Conservation (phyloP, 768 basidiomycete species). For the Leccinum subgranulosum region DNA sequence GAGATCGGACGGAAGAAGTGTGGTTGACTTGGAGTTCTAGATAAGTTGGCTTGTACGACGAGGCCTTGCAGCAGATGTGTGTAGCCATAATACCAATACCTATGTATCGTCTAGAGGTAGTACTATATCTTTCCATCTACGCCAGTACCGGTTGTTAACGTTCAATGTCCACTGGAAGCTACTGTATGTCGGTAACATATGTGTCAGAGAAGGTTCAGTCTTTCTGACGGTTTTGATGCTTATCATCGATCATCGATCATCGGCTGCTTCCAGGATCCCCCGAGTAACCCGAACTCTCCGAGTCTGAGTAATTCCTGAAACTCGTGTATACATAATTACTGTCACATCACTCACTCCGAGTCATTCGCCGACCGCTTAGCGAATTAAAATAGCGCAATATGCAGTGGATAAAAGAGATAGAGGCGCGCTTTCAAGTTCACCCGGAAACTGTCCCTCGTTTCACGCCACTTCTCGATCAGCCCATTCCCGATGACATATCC, state of each 20-base stretch:
- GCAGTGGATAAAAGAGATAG: neutral
- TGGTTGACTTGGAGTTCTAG: neutral
- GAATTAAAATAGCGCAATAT: no score
- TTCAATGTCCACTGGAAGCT: neutral
- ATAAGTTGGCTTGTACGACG: neutral
- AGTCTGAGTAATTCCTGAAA: no score
- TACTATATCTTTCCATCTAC: neutral
- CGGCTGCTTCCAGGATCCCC: no score
- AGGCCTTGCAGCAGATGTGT: neutral
- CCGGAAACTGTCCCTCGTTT: constrained; percentile 9
- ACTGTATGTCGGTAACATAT: neutral
- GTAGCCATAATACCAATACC: neutral
- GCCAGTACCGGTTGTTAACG: no score
- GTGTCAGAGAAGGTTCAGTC: neutral
- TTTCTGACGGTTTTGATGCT: no score
- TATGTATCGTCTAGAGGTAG: neutral
- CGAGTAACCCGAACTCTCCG: no score
- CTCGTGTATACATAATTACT: no score
- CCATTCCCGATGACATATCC: constrained; percentile 49
- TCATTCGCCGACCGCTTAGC: no score
- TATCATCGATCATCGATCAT: no score
- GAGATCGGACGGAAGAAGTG: neutral
- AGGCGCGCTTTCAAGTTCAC: neutral
- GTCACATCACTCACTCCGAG: no score
- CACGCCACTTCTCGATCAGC: constrained; percentile 31